phyloP scores from a whole-genome alignment of 345 rosid genomes.

The Moricandia moricandioides region DNA sequence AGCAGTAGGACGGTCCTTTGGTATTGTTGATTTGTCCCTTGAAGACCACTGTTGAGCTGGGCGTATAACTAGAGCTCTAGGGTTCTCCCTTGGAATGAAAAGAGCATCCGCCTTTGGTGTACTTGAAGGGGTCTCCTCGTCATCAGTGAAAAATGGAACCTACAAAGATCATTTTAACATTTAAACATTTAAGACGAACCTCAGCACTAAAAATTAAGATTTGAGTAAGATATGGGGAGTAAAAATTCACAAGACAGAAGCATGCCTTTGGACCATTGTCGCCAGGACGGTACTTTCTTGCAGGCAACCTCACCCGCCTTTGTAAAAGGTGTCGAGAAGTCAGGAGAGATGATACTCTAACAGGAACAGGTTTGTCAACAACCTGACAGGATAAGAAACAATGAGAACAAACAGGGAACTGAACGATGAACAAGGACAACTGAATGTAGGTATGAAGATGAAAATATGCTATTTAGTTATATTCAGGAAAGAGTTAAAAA shows the following conservation, averaged over 20 bases:
- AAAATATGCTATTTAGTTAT: not conserved
- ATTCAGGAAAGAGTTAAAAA: not conserved
- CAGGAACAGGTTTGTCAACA: constrained; percentile 83
- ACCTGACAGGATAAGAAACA: constrained; percentile 45
- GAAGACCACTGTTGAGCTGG: constrained; percentile 49
- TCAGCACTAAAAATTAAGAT: constrained; percentile 1
- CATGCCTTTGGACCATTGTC: constrained; percentile 71
- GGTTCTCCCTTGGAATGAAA: constrained; percentile 94
- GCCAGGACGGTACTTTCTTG: constrained; percentile 77
- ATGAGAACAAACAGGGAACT: not conserved
- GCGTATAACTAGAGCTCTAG: constrained; percentile 80
- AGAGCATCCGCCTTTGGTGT: constrained; percentile 95
- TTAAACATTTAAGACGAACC: not conserved
- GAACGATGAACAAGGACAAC: not conserved
- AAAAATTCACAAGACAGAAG: not conserved
- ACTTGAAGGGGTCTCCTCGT: constrained; percentile 75
- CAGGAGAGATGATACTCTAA: constrained; percentile 78
- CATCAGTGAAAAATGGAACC: constrained; percentile 92
- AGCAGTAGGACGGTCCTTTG: constrained; percentile 44
- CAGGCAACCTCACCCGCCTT: constrained; percentile 71
- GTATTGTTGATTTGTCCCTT: constrained; percentile 52
- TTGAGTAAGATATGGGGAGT: not conserved
- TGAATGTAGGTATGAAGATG: not conserved
- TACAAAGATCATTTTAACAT: constrained; percentile 38
- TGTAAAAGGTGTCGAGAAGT: constrained; percentile 85